These are phyloP conservation scores for Zymoseptoria ardabiliae DNA, from an alignment of 2,329 filamentous ascomycete genomes.

Conservation along the genomic window DNA sequence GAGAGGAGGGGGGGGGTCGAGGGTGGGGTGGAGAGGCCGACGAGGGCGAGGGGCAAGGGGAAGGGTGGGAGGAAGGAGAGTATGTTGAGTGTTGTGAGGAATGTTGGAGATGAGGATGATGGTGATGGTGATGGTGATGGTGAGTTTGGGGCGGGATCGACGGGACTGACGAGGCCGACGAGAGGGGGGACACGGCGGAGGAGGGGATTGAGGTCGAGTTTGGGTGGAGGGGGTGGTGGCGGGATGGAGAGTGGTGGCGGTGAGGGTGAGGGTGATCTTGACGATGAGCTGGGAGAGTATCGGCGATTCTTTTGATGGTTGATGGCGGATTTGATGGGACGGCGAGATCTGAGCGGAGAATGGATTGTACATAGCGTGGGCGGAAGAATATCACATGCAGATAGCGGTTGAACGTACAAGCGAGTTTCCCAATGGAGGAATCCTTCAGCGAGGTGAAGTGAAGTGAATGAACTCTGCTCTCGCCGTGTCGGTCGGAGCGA, in stretches of 20 bases:
- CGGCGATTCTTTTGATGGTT: not conserved
- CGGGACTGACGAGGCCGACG: not conserved
- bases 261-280: not conserved
- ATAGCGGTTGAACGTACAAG: not conserved
- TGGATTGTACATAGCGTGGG: not conserved
- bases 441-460: not conserved
- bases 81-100: not conserved
- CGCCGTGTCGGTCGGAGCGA: not conserved
- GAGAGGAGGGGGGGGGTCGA: not conserved
- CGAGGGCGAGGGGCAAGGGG: not conserved
- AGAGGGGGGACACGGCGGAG: not conserved
- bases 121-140: not conserved
- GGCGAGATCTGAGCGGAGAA: not conserved
- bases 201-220: not conserved
- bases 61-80: not conserved
- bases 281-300: not conserved
- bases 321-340: not conserved
- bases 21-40: not conserved
- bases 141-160: not conserved
- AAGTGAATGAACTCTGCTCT: not conserved
- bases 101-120: not conserved
- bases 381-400: not conserved
- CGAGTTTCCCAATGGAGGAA: not conserved
- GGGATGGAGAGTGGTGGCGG: not conserved
- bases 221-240: not conserved